A percentile compares a stretch with the other conserved stretches of the same genome.
phyloP scores from a whole-genome alignment of 2,329 filamentous ascomycete species.

The Plectosphaerella plurivora region DNA sequence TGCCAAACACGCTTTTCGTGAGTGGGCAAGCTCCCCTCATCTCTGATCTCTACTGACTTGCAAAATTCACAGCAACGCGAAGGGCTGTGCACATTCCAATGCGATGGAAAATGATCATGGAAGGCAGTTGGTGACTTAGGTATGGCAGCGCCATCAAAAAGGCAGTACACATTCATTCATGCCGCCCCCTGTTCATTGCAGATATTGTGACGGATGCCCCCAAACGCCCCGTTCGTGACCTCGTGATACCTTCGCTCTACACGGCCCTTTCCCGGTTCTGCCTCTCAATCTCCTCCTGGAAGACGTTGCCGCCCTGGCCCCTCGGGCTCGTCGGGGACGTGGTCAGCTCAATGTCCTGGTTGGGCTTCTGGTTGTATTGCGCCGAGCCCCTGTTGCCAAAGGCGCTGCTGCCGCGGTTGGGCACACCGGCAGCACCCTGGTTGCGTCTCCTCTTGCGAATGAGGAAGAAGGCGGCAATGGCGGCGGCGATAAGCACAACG shows the following conservation, averaged over 20 bases:
- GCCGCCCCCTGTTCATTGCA: no score
- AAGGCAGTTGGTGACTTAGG: no score
- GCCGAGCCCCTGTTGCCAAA: background rate
- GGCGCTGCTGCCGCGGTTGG: conserved; percentile 2
- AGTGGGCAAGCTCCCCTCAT: background rate
- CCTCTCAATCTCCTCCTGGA: conserved; percentile 29
- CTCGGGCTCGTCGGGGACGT: conserved; percentile 19
- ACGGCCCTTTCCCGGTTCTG: conserved; percentile 19
- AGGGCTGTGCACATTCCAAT: background rate
- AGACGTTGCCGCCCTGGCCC: conserved; percentile 23
- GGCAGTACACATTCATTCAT: no score
- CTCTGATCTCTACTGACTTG: background rate
- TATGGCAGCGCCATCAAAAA: no score
- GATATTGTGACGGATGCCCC: no score
- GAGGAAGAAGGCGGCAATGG: conserved; percentile 17
- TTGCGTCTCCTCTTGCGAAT: conserved; percentile 17
- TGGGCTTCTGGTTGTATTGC: conserved; percentile 9
- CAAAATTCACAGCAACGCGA: background rate
- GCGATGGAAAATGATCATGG: background rate
- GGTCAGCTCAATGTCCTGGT: conserved; percentile 21
- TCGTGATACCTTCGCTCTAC: background rate
- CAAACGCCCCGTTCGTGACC: no score
- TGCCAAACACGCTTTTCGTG: background rate
- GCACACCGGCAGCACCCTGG: conserved; percentile 13
- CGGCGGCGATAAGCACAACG: conserved; percentile 14